Evolutionary conservation across 169 alveolate genomes (phyloP).

Genomic region (Miamiensis avidus): DNA sequence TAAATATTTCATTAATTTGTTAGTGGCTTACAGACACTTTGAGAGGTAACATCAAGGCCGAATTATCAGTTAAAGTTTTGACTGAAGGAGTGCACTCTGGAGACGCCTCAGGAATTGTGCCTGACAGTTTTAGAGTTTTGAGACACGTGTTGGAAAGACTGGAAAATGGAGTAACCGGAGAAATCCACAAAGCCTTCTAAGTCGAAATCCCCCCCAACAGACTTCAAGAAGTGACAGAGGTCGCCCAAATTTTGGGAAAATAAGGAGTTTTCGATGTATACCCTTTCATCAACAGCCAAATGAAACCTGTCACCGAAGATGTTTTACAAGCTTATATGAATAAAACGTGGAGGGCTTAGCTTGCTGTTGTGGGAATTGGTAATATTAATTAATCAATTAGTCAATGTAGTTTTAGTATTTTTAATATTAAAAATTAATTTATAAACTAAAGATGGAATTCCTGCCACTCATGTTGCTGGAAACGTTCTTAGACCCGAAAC

Average conservation of each 20-base stretch:
- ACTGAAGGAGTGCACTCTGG: slow-evolving; percentile 82
- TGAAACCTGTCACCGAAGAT: slow-evolving; percentile 30
- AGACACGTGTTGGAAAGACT: slow-evolving; percentile 72
- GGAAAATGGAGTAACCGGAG: slow-evolving; percentile 77
- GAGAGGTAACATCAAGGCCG: slow-evolving; percentile 67
- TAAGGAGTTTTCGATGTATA: slow-evolving; percentile 15
- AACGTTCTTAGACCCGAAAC: slow-evolving; percentile 81
- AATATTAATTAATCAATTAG: too few species aligned
- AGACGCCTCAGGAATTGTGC: slow-evolving; percentile 83
- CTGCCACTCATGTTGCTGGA: slow-evolving; percentile 73
- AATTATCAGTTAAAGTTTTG: slow-evolving; percentile 63
- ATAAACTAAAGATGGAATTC: slow-evolving; percentile 58
- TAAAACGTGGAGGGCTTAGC: slow-evolving; percentile 71
- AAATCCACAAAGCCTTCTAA: slow-evolving; percentile 53
- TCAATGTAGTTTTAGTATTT: too few species aligned
- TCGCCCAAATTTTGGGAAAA: slow-evolving; percentile 57
- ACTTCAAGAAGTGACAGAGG: slow-evolving; percentile 55
- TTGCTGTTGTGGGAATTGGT: slow-evolving; percentile 68
- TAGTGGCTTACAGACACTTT: slow-evolving; percentile 84
- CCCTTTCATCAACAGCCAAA: slow-evolving; percentile 3
- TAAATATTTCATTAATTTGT: not conserved
- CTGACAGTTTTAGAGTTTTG: slow-evolving; percentile 78
- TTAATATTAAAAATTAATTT: too few species aligned
- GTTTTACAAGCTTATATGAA: slow-evolving; percentile 36
- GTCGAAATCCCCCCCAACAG: slow-evolving; percentile 57